Conservation (phyloP, 2,329 filamentous ascomycete species). For the Pseudocercospora crystallina region DNA sequence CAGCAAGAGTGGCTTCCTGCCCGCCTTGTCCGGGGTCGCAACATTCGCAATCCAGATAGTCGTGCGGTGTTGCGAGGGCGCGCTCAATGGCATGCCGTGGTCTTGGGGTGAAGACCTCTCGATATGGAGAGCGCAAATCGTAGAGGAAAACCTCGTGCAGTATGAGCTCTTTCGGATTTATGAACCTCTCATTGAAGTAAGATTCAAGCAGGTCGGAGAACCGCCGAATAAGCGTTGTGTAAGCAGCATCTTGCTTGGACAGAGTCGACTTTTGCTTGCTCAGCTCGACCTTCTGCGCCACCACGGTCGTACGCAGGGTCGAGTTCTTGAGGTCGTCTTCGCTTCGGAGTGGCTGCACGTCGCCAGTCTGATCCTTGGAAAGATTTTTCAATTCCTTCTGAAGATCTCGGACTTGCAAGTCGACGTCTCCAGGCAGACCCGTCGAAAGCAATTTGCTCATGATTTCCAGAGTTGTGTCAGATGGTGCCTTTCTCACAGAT, state of each 20-base stretch:
- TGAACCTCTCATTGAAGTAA: conserved; percentile 48
- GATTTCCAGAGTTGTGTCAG: conserved; percentile 52
- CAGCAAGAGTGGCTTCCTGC: conserved; percentile 50
- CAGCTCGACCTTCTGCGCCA: conserved; percentile 78
- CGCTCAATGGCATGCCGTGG: conserved; percentile 71
- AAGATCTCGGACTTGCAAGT: conserved; percentile 6
- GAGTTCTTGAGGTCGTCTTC: conserved; percentile 71
- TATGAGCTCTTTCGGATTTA: conserved; percentile 54
- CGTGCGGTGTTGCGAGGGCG: conserved; percentile 69
- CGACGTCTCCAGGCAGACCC: conserved; percentile 1
- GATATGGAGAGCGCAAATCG: conserved; percentile 67
- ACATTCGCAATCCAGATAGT: conserved; percentile 74
- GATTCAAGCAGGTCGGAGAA: conserved; percentile 53
- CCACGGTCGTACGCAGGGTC: conserved; percentile 72
- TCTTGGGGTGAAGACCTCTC: conserved; percentile 72
- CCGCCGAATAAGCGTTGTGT: conserved; percentile 64
- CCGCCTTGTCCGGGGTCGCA: conserved; percentile 50
- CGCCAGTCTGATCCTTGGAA: conserved; percentile 16
- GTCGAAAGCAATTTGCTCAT: conserved; percentile 25
- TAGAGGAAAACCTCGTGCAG: conserved; percentile 75
- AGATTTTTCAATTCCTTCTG: conserved; percentile 26
- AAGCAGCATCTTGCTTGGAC: conserved; percentile 68
- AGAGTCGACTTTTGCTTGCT: conserved; percentile 72
- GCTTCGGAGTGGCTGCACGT: conserved; percentile 59
- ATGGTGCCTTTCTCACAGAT: conserved; percentile 60